A percentile compares a stretch with the other conserved stretches of the same genome.
These are phyloP conservation scores for Xerocomellus chrysenteron DNA, from an alignment of 768 basidiomycete genomes.

Conservation along the genomic window DNA sequence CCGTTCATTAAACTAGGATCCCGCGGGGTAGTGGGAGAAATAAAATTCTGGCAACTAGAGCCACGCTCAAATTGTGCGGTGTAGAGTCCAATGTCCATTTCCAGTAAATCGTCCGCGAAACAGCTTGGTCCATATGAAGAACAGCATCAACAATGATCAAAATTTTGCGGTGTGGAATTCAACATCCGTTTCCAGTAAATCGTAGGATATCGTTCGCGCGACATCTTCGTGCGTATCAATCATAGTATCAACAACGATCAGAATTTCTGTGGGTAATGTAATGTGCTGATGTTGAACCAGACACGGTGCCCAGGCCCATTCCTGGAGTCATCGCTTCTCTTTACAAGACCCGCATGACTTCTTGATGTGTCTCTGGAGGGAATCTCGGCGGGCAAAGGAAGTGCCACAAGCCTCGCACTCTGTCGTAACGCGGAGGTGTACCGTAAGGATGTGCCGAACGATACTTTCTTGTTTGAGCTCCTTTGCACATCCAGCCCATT, in stretches of 20 bases:
- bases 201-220: not conserved
- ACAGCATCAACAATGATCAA: not conserved
- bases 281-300: not conserved
- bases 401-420: constrained; percentile 21
- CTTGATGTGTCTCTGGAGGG: constrained; percentile 24
- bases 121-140: no score
- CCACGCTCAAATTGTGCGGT: not conserved
- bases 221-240: not conserved
- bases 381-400: constrained; percentile 26
- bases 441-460: constrained; percentile 20
- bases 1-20: not conserved
- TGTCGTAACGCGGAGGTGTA: constrained; percentile 18
- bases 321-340: not conserved
- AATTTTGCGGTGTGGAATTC: no score
- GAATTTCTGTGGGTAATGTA: no score
- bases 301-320: not conserved
- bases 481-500: constrained; percentile 20
- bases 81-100: not conserved
- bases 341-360: constrained; percentile 14
- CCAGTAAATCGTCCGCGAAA: not conserved
- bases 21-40: not conserved
- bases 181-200: not conserved
- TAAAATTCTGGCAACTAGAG: no score
- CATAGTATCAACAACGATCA: not conserved
- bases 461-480: constrained; percentile 28